A percentile compares a stretch with the other conserved stretches of the same genome.
Evolutionary conservation across 2,329 filamentous ascomycete genomes (phyloP).

Genomic region (Xylaria sp.): DNA sequence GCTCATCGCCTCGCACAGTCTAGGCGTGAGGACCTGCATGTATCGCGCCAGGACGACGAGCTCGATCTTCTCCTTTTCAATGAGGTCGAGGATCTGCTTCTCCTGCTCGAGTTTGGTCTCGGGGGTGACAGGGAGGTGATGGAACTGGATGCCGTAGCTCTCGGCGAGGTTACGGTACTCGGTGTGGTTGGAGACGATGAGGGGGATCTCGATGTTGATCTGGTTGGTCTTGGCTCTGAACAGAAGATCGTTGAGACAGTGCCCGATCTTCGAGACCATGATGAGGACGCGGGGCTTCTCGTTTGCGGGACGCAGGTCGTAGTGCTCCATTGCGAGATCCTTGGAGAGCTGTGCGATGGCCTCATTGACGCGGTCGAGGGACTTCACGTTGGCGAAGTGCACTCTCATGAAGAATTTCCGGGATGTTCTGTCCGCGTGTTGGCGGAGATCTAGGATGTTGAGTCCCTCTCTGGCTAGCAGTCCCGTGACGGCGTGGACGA

Average conservation of each 20-base stretch:
- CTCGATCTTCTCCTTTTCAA: constrained; percentile 64
- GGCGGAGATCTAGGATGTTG: constrained; percentile 79
- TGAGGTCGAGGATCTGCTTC: constrained; percentile 62
- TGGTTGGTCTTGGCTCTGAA: constrained; percentile 73
- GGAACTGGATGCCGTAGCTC: constrained; percentile 72
- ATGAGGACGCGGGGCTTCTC: constrained; percentile 73
- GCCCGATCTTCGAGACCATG: constrained; percentile 86
- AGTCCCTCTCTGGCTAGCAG: constrained; percentile 67
- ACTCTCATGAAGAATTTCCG: constrained; percentile 85
- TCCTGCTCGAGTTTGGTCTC: constrained; percentile 76
- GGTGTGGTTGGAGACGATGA: constrained; percentile 78
- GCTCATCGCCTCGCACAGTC: constrained; percentile 70
- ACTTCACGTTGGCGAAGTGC: constrained; percentile 62
- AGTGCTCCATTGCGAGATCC: constrained; percentile 59
- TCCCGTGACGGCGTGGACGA: constrained; percentile 78
- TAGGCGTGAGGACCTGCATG: constrained; percentile 79
- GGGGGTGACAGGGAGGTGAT: constrained; percentile 72
- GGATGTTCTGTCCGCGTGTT: constrained; percentile 71
- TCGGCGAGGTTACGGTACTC: constrained; percentile 64
- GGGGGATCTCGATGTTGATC: constrained; percentile 66
- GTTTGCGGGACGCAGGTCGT: constrained; percentile 62
- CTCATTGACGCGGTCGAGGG: constrained; percentile 46
- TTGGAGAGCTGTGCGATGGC: constrained; percentile 57
- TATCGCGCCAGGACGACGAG: constrained; percentile 77
- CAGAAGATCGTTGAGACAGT: constrained; percentile 78